Evolutionary conservation across 441 rosid species (phyloP), one percentile per base, ranked within the genome.

Genomic region (Populus hybrid): DNA sequence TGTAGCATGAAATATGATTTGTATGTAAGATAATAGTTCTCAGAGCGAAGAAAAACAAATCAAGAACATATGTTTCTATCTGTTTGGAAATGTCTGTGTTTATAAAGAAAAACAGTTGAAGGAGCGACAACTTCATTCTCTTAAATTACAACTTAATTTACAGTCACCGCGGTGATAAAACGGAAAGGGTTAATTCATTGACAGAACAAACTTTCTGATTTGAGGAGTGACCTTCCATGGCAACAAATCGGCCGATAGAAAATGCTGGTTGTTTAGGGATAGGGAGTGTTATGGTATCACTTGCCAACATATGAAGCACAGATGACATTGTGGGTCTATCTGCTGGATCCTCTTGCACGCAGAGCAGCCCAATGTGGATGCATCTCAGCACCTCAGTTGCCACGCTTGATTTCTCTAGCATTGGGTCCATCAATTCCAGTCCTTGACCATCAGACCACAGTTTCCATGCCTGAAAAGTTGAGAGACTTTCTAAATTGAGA

Each of bases 271-370:
- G 24, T 65, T 4, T 21, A 5, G 76, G 76, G 18, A n/a, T 35
- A 61, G 84, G 82, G 28, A 87, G 80, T 9, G 83, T 71, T n/a
- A 87, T 65, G 30, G 84, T 75, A 72, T 76, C 80, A 66, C 86
- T 87, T 70, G 76, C 79, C 74, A 91, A 84, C 90, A 84, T 86
- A 2, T 78, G 79, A 71, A 85, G 84, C 7, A 88, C 75, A 23
- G 82, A 71, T 21, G 87, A 86, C 89, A 88, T 83, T 50, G 86
- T 76, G 5, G 91, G 91, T 73, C 91, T 84, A 24, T 74, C 74
- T 1, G 77, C 69, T 23, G 24, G 24, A 24, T 86, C 83, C 28
- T 91, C 91, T 70, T 89, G 87, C 69, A 86, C 89, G 53, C 93
- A 89, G 46, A 87, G 69, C 24, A 91, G 67, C 3, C 86, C 90